Evolutionary conservation across 495 filamentous ascomycete genomes (phyloP), one percentile per base, ranked within the genome.

Genomic region (Xylaria cubensis): DNA sequence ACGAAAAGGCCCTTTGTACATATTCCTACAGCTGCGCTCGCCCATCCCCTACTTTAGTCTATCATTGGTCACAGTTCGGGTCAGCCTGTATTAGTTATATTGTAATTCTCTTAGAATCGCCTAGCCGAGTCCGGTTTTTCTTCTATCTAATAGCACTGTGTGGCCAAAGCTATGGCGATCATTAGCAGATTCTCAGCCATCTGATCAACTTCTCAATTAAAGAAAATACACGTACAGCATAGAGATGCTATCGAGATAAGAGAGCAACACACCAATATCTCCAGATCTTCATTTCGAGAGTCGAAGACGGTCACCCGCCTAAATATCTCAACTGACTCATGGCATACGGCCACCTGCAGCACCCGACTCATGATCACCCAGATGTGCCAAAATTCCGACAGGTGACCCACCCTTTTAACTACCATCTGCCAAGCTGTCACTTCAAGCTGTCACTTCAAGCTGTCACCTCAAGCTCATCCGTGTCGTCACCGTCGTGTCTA

Each of bases 361-460:
- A 63, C n/a, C 42, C 59, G 59, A 58, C 69, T 71, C 69, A 71
- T 71, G 69, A 71, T 46, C 69, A 15, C n/a, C 34, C 24, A 29
- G n/a, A 64, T 24, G 46, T 39, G 32, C 21, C 21, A 56, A 56
- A 29, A 36, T 44, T 50, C 24, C 15, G 15, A 36, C 48, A 56
- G 61, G 48, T 64, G 69, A 71, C 36, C 67, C 53, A 53, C 48
- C 48, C 44, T 50, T 42, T 50, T 44, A n/a, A 34, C 26, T 21
- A 41, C 63, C 63, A 64, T 15, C 61, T 39, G 13, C 21, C 24
- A 42, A 44, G 39, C 39, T 6, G 1, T 44, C 39, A n/a, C 39
- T 8, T 61, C 19, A 61, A 32, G 17, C 34, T 6, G 1, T 44
- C 39, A n/a, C 61, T 7, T 61, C 19, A 61, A 32, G 17, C 34